Percentiles rank a stretch among this genome's conserved stretches.
Conservation (phyloP, 768 basidiomycete genomes). For the Termitomyces sp. region DNA sequence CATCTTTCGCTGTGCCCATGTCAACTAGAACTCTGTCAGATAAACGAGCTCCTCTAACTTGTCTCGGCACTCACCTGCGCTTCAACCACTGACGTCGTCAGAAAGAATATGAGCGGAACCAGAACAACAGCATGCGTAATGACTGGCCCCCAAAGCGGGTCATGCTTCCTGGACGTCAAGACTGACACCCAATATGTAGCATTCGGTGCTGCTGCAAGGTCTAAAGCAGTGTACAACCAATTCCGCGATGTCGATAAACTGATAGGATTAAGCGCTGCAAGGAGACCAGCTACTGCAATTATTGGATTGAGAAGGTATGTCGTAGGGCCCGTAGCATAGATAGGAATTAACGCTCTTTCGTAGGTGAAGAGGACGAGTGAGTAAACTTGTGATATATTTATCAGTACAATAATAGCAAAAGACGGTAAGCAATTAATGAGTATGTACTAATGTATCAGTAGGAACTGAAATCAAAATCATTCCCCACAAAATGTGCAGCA, state of each 20-base stretch:
- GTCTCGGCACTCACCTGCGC: conserved; percentile 23
- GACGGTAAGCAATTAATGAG: not conserved
- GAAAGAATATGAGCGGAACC: conserved; percentile 53
- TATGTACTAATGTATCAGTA: not conserved
- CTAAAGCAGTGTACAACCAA: conserved; percentile 36
- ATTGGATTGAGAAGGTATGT: conserved; percentile 44
- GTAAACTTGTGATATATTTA: not conserved
- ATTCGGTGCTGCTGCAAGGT: conserved; percentile 51
- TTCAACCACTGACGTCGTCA: conserved; percentile 44
- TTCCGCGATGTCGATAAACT: conserved; percentile 30
- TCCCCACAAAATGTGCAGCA: conserved; percentile 17
- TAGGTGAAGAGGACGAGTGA: conserved; percentile 56
- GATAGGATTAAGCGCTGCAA: conserved; percentile 40
- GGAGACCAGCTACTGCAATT: conserved; percentile 32
- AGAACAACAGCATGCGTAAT: conserved; percentile 57
- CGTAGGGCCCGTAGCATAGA: conserved; percentile 65
- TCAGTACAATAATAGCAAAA: not conserved
- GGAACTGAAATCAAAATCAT: conserved; percentile 14
- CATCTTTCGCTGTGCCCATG: conserved; percentile 9
- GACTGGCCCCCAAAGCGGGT: conserved; percentile 57
- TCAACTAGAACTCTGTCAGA: conserved; percentile 6
- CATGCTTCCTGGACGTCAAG: conserved; percentile 51
- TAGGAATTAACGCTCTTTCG: conserved; percentile 60
- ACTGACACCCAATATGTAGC: conserved; percentile 68
- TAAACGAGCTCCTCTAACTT: not conserved